Base-by-base conservation (phyloP, 345 rosid species). In the Zanthoxylum bungeanum region DNA sequence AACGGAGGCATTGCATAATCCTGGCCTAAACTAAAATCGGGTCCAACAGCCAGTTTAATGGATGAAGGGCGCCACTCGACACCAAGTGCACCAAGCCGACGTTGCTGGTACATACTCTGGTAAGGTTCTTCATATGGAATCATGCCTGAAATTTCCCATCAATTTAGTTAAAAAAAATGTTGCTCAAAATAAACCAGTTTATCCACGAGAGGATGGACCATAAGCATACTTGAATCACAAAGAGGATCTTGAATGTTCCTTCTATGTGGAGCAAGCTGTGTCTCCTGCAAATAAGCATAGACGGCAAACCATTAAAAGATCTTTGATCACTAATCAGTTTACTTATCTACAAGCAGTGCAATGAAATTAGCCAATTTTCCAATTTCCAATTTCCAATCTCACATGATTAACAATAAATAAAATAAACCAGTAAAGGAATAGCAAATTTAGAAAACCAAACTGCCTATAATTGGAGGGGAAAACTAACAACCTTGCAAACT, bases 51-150 rank as follows among this genome's bases (percentile, higher is more conserved):
- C 78, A 91, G 80, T 73, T 77, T 89, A 56, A 84, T 78, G 64
- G 92, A 72, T 59, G 96, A 73, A 46, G 94, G 96, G 51, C 77
- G 91, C 98, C 98, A 92, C 80, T 92, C 98, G 69, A 89, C 70
- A 60, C 98, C 96, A 73, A 95, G 77, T 19, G 97, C 93, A 66
- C 98, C 99, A 74, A 95, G 88, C 70, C 99, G 89, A 53, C 93
- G 90, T 77, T 85, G 84, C 89, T 95, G 99, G 82, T 81, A 95
- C 90, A 88, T 84, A 71, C 83, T 91, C 81, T 95, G 99, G 77
- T 92, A 93, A 64, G 97, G 98, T 83, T 95, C 99, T 42, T 95
- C 84, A 80, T 95, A 95, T 21, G 99, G 99, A 81, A 84, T 83
- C 96, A 95, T 87, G 73, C 96, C 99, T 93, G 76, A 71, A 71